phyloP scores from a whole-genome alignment of 2,329 filamentous ascomycete species.

The Cryphonectria radicalis region DNA sequence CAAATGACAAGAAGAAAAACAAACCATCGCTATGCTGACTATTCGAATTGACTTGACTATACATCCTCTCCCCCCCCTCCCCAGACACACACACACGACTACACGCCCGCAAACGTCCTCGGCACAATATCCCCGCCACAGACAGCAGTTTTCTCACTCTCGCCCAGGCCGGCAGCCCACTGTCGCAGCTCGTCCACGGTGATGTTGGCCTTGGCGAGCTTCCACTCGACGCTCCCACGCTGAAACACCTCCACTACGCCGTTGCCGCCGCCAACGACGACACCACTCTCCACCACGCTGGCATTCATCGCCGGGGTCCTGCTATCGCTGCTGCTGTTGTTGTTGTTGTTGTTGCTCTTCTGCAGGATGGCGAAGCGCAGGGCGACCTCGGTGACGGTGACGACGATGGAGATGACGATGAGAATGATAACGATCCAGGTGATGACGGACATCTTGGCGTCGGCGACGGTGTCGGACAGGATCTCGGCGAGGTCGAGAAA shows the following conservation, averaged over 20 bases:
- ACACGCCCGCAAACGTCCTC: slow-evolving; percentile 38
- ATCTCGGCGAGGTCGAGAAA: slow-evolving; percentile 97
- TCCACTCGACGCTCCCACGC: slow-evolving; percentile 31
- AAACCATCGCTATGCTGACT: slow-evolving; percentile 3
- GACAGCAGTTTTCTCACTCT: slow-evolving; percentile 36
- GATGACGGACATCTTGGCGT: slow-evolving; percentile 93
- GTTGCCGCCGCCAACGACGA: neutral
- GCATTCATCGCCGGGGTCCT: slow-evolving; percentile 12
- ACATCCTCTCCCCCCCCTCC: too few relatives aligned
- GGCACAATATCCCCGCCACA: slow-evolving; percentile 37
- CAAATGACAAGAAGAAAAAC: neutral
- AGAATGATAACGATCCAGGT: slow-evolving; percentile 98
- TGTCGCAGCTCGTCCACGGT: slow-evolving; percentile 38
- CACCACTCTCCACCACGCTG: slow-evolving; percentile 2
- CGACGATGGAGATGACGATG: slow-evolving; percentile 86
- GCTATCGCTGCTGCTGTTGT: slow-evolving; percentile 29
- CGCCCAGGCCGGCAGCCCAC: slow-evolving; percentile 34
- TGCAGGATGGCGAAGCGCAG: slow-evolving; percentile 79
- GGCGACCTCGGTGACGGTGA: slow-evolving; percentile 88
- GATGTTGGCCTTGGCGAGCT: slow-evolving; percentile 32
- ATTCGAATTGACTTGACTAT: neutral
- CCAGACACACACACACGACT: neutral
- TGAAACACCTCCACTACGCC: slow-evolving; percentile 5
- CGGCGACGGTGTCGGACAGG: slow-evolving; percentile 85
- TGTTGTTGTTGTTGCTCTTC: slow-evolving; percentile 38